These are phyloP conservation scores for Coemansia guatemalensis DNA, from an alignment of 192 early-diverging fungal species.

Conservation along the genomic window DNA sequence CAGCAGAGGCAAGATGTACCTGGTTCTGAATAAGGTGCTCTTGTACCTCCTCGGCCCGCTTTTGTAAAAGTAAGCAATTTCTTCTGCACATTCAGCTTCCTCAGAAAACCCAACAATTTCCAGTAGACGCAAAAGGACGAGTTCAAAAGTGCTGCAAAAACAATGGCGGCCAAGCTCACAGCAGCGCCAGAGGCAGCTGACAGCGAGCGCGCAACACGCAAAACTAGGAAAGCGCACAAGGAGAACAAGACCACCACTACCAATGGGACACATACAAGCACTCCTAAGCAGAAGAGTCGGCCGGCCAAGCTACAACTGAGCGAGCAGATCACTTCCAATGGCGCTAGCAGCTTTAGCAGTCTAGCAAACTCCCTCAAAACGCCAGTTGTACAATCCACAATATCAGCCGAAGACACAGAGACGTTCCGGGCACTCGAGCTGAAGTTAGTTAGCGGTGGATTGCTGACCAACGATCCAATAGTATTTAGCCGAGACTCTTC, in stretches of 20 bases:
- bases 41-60: no score
- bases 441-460: slow-evolving; percentile 43
- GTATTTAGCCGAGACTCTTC: slow-evolving; percentile 51
- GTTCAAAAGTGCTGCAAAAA: neutral
- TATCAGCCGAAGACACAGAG: slow-evolving; percentile 23
- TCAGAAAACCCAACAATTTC: no score
- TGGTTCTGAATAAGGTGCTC: no score
- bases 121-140: neutral
- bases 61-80: no score
- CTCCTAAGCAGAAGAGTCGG: slow-evolving; percentile 7
- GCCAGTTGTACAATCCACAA: slow-evolving; percentile 27
- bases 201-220: neutral
- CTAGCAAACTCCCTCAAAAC: slow-evolving; percentile 16
- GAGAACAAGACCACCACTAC: neutral
- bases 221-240: neutral
- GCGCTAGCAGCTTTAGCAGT: slow-evolving; percentile 6
- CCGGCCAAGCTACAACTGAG: slow-evolving; percentile 20
- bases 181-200: neutral
- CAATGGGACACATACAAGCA: neutral
- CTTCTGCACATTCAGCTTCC: no score
- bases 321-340: neutral
- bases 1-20: no score
- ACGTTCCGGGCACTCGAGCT: slow-evolving; percentile 28
- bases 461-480: slow-evolving; percentile 32
- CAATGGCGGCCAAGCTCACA: slow-evolving; percentile 6